Evolutionary conservation across 2,329 filamentous ascomycete genomes (phyloP), one percentile per base, ranked within the genome.

Genomic region (Phoma sp.): DNA sequence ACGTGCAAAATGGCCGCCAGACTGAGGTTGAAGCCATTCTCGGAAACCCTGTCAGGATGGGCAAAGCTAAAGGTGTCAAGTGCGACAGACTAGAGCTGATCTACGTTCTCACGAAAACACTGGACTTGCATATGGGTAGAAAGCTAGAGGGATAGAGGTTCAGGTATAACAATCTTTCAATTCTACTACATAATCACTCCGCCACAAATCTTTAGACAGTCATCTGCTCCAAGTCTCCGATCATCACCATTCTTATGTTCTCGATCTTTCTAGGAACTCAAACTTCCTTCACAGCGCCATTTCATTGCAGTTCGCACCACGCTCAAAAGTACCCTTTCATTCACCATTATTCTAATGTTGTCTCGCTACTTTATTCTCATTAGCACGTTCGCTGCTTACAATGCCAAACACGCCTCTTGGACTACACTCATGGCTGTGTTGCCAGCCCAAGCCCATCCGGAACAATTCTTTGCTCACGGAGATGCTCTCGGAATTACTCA

Each of bases 11-110:
- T 15, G 72, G 71, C 1, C 68, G 78, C 20, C 65, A 70, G 6
- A 78, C 81, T 67, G 81, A 83, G 60, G 76, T 81, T 3, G 81
- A 83, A 53, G 80, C 80, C 1, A 82, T 83, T 45, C 56, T 82
- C 7, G 80, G 81, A 1, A 81, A 81, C 57, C 65, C 74, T 0
- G 69, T 82, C 5, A 68, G 74, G 37, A 62, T 80, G 53, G 81
- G 74, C 1, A 70, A 71, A 58, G 65, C 69, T 32, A 71, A 76
- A 45, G 75, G 71, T 0, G 72, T 83, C 2, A 39, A 62, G 1
- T 77, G 77, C 47, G 74, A 76, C 6, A 72, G 76, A 47, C 53
- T 83, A 50, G 74, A 78, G 50, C 73, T 75, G 21, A 59, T 82
- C 4, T 83, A 82, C 68, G 69, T 76, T 5, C 60, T 83, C 30